These are phyloP conservation scores for Dactylorhiza incarnata DNA, from an alignment of 106 monocot genomes.

Conservation along the genomic window DNA sequence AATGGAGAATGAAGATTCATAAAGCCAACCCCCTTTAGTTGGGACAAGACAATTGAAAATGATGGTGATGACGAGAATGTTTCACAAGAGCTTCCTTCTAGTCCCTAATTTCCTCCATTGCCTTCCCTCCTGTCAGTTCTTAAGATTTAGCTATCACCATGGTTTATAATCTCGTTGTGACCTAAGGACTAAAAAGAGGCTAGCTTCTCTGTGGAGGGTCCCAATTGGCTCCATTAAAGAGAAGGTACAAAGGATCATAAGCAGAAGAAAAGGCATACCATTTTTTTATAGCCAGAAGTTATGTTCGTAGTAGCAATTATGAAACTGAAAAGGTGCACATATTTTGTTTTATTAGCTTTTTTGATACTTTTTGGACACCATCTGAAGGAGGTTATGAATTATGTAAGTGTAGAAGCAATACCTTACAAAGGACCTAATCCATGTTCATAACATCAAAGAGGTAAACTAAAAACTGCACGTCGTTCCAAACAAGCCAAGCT, in stretches of 20 bases:
- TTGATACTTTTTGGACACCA: background rate
- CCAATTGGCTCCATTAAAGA: background rate
- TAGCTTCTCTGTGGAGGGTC: background rate
- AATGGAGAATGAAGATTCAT: too few relatives aligned
- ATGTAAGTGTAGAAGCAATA: background rate
- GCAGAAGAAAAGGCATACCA: background rate
- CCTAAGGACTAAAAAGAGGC: background rate
- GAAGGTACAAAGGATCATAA: background rate
- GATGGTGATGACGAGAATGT: background rate
- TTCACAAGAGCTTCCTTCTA: background rate
- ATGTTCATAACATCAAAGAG: background rate
- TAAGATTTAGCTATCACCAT: background rate
- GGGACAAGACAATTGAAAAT: too few relatives aligned
- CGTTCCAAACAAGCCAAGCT: background rate
- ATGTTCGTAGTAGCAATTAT: background rate
- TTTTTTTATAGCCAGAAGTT: background rate
- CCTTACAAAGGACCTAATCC: background rate
- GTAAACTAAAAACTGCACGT: background rate
- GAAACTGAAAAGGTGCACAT: background rate
- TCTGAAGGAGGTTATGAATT: background rate
- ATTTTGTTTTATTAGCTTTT: background rate
- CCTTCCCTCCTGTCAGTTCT: background rate
- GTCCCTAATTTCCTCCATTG: background rate
- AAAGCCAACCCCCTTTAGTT: too few relatives aligned
- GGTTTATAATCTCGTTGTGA: background rate